These are phyloP conservation scores for Pseudopyrenochaeta lycopersici DNA, from an alignment of 2,329 filamentous ascomycete genomes.

Conservation along the genomic window DNA sequence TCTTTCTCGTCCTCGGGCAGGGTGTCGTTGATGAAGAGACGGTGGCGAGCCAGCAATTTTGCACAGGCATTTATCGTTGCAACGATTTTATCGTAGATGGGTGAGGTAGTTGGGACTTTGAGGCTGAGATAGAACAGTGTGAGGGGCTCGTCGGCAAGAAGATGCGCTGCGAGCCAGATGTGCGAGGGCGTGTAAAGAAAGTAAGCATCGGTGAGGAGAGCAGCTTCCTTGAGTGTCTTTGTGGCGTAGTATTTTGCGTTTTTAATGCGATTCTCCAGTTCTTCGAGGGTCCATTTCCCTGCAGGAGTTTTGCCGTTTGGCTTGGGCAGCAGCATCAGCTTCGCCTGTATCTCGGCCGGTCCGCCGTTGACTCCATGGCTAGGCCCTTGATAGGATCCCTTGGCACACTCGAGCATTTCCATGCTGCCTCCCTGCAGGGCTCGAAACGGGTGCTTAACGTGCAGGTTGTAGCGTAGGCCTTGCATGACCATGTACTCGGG, in stretches of 20 bases:
- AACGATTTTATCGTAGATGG: conserved; percentile 46
- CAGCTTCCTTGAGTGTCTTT: conserved; percentile 65
- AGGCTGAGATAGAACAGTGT: conserved; percentile 56
- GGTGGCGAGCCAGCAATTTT: conserved; percentile 47
- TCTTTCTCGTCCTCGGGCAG: conserved; percentile 38
- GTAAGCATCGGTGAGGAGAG: conserved; percentile 91
- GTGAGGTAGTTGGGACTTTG: conserved; percentile 49
- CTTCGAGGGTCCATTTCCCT: conserved; percentile 22
- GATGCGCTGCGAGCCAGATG: conserved; percentile 85
- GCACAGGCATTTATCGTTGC: conserved; percentile 52
- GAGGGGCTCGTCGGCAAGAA: conserved; percentile 76
- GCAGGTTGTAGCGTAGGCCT: conserved; percentile 90
- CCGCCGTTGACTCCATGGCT: conserved; percentile 10
- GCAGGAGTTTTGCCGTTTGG: conserved; percentile 12
- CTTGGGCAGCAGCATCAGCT: conserved; percentile 39
- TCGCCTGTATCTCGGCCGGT: conserved; percentile 30
- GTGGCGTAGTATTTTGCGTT: conserved; percentile 77
- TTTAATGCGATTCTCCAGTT: conserved; percentile 58
- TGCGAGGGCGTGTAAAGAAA: conserved; percentile 95
- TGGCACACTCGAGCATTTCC: conserved; percentile 75
- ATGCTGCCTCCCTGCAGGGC: conserved; percentile 86
- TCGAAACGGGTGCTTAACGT: conserved; percentile 89
- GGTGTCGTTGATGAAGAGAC: conserved; percentile 22
- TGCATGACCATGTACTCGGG: conserved; percentile 94
- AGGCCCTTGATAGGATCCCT: conserved; percentile 62